phyloP scores from a whole-genome alignment of 257 asterid species.

The Fraxinus anomala region DNA sequence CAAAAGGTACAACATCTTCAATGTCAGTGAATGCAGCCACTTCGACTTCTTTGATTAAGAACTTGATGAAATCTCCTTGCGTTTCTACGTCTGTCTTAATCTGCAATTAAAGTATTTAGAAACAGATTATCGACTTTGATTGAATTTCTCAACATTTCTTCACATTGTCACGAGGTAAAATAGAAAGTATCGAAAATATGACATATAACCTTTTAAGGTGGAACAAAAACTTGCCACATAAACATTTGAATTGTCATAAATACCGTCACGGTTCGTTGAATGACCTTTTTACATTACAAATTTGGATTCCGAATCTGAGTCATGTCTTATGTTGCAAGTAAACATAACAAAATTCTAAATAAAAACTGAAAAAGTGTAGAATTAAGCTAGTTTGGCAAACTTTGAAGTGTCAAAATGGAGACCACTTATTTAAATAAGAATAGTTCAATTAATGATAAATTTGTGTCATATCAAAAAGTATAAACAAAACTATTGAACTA shows the following conservation, averaged over 20 bases:
- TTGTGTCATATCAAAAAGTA: too few relatives aligned
- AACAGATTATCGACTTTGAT: conserved; percentile 15
- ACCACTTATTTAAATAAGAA: too few relatives aligned
- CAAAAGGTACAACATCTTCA: conserved; percentile 77
- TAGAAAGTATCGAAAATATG: too few relatives aligned
- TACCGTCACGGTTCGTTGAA: conserved; percentile 37
- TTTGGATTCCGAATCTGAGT: conserved; percentile 37
- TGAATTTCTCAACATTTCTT: conserved; percentile 12
- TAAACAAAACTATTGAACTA: too few relatives aligned
- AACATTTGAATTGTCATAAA: conserved; percentile 25
- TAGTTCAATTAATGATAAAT: too few relatives aligned
- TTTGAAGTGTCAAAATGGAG: too few relatives aligned
- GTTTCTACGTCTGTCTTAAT: conserved; percentile 80
- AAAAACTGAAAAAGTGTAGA: not conserved
- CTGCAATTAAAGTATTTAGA: conserved; percentile 38
- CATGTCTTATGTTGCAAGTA: conserved; percentile 44
- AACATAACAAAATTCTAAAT: conserved; percentile 33
- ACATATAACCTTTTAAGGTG: not conserved
- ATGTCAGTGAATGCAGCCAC: conserved; percentile 72
- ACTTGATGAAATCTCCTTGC: conserved; percentile 70
- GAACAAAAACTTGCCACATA: conserved; percentile 2
- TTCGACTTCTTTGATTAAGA: conserved; percentile 72
- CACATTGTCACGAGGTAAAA: not conserved
- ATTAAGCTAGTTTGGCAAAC: too few relatives aligned
- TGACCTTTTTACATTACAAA: conserved; percentile 33